Base-by-base conservation (phyloP, 352 stramenopile genomes). In the Blastocystis sp. region DNA sequence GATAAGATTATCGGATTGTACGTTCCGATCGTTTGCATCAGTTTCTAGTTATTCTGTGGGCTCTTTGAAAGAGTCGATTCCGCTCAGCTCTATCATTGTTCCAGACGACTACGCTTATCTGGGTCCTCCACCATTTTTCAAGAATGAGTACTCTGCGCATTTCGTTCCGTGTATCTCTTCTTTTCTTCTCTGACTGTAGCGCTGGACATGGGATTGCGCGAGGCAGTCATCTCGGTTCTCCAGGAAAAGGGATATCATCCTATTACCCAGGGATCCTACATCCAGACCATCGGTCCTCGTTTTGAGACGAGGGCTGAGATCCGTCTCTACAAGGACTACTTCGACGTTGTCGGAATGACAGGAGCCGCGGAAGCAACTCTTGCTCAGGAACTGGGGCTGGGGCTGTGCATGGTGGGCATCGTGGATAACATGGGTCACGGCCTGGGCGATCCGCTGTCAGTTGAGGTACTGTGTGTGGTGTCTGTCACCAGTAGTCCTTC, bases 261-360 rank as follows among this genome's bases (percentile, higher is more conserved):
- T 45, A 47, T 87, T 23, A 45, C 15, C 4, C 7, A 53, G 34
- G 76, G 59, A 37, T 76, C 41, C 23, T 87, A 87, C 26, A 50
- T 87, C 4, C 76, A 87, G 20, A 87, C 76, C 4, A 15, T 76
- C 20, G 76, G 76, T 53, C 76, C 76, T 26, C 55, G 76, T 34
- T 87, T 87, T n/a, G 76, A 87, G 34, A 87, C 76, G 7, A 87
- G 76, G 54, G 76, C 76, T 2, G 76, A 87, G n/a, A 87, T 87
- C 43, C 39, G 76, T 13, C 8, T 87, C 11, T 87, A 87, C 53
- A 56, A 73, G 47, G 39, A 69, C 11, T 76, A 76, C 53, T 87
- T 87, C 34, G 76, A 87, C 2, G 37, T 76, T 41, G 76, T 87
- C 3, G 76, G 76, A 61, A 87, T 87, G 76, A 87, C 76, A 3